Evolutionary conservation across 805 yeast genomes (phyloP).

Genomic region (Nakazawaea wyomingensis): DNA sequence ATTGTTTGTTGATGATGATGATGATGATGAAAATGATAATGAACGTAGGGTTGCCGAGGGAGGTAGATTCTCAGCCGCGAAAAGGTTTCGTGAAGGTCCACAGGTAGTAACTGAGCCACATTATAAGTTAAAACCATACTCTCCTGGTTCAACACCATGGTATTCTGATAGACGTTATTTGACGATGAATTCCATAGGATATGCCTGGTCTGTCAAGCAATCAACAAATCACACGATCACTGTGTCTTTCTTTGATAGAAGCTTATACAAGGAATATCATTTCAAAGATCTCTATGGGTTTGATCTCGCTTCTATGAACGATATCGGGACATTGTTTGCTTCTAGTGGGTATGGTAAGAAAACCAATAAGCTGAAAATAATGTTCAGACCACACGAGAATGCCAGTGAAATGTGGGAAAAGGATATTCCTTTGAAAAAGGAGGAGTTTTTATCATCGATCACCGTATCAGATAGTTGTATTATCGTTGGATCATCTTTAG

Average conservation of each 20-base stretch:
- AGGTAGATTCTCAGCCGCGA: neutral
- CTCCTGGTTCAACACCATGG: conserved; percentile 91
- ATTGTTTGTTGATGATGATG: conserved; percentile 10
- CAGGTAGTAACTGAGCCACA: conserved; percentile 3
- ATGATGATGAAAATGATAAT: neutral
- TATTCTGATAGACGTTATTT: conserved; percentile 62
- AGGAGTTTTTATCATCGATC: conserved; percentile 61
- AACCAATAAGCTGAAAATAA: conserved; percentile 25
- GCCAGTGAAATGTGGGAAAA: conserved; percentile 69
- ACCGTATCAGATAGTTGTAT: conserved; percentile 59
- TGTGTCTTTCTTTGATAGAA: conserved; percentile 79
- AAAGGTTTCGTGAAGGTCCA: neutral
- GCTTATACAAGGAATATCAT: conserved; percentile 72
- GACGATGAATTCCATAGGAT: conserved; percentile 76
- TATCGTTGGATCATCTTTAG: conserved; percentile 69
- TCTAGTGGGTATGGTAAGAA: conserved; percentile 26
- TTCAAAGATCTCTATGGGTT: conserved; percentile 70
- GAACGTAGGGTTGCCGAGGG: neutral
- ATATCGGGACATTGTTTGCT: conserved; percentile 62
- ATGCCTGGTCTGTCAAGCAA: conserved; percentile 70
- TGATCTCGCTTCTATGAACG: conserved; percentile 72
- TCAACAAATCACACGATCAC: conserved; percentile 67
- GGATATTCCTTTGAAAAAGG: conserved; percentile 39
- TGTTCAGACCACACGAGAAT: conserved; percentile 66
- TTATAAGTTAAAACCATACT: conserved; percentile 54